A percentile compares a stretch with the other conserved stretches of the same genome.
Evolutionary conservation across 805 yeast genomes (phyloP).

Genomic region (Metschnikowia proteae): DNA sequence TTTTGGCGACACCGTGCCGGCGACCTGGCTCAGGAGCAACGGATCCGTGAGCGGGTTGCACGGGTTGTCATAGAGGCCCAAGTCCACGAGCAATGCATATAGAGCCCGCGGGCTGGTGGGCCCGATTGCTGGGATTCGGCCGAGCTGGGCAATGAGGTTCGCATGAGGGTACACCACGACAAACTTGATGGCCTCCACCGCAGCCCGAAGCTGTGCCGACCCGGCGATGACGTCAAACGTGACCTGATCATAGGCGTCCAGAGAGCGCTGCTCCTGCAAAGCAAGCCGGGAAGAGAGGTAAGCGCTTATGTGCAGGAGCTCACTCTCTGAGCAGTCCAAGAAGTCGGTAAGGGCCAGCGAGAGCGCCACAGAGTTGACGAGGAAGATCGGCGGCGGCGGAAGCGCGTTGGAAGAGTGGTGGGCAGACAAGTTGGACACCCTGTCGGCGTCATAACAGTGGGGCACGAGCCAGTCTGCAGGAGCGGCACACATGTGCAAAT

Average conservation of each 20-base stretch:
- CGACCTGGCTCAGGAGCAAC: slow-evolving; percentile 24
- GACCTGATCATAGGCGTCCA: slow-evolving; percentile 21
- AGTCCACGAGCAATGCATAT: slow-evolving; percentile 14
- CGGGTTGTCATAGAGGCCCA: slow-evolving; percentile 24
- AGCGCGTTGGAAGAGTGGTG: slow-evolving; percentile 26
- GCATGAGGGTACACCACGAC: slow-evolving; percentile 34
- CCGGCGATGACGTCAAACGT: slow-evolving; percentile 28
- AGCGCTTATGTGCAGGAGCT: slow-evolving; percentile 5
- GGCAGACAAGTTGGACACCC: slow-evolving; percentile 20
- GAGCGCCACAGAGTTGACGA: slow-evolving; percentile 23
- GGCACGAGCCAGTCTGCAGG: slow-evolving; percentile 28
- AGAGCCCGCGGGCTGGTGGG: slow-evolving; percentile 10
- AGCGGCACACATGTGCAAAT: slow-evolving; percentile 23
- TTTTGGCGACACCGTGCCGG: slow-evolving; percentile 18
- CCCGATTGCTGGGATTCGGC: slow-evolving; percentile 6
- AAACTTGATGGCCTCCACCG: slow-evolving; percentile 29
- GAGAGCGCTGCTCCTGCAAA: neutral
- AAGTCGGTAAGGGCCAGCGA: slow-evolving; percentile 14
- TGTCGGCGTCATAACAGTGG: slow-evolving; percentile 7
- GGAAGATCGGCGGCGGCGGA: slow-evolving; percentile 20
- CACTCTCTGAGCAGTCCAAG: slow-evolving; percentile 7
- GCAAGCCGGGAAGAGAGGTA: neutral
- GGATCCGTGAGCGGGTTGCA: slow-evolving; percentile 25
- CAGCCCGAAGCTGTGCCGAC: slow-evolving; percentile 22
- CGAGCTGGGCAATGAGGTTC: slow-evolving; percentile 9